Evolutionary conservation across 805 yeast species (phyloP), one percentile per base, ranked within the genome.

Genomic region (Wickerhamomyces ciferrii): DNA sequence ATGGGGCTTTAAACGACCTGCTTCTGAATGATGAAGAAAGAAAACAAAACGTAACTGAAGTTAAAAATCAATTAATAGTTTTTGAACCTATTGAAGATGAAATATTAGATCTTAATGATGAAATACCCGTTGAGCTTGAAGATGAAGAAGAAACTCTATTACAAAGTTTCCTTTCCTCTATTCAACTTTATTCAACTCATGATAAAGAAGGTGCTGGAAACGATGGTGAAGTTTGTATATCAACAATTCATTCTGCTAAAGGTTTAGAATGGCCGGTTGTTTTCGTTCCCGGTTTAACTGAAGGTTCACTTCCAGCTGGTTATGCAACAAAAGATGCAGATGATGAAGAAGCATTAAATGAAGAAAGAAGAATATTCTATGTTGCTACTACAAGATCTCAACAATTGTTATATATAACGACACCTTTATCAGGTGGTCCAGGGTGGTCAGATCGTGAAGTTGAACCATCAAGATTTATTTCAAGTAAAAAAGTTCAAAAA

Each of bases 211-310:
- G 32, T 2, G 47, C 68, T 56, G 43, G 55, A 25, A 50, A 48
- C 6, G 47, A 47, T 4, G 71, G 67, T 1, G 55, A 54, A n/a
- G 73, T 80, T 1, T 65, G 76, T 0, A 65, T 92, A 0, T 84
- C 96, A 0, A 94, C 98, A 0, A 84, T 92, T 13, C 99, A 92
- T 61, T 88, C 90, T 0, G 81, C 97, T 1, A 92, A 92, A 61
- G 99, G 99, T 1, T 70, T 91, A 2, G 99, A 92, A 61, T 92
- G 98, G 97, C 92, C 96, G 0, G 79, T 87, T 14, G 97, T 92
- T 0, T 87, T 88, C 59, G 76, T 88, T 13, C 89, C 95, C 0
- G 84, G 87, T 0, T 65, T 87, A 17, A 70, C 76, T 29, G 87
- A 85, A 41, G 84, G 85, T 1, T 62, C 78, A 14, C 66, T 87